Percentiles rank a stretch among this genome's conserved stretches.
Evolutionary conservation across 306 rosid species (phyloP).

Genomic region (Vigna radiata): DNA sequence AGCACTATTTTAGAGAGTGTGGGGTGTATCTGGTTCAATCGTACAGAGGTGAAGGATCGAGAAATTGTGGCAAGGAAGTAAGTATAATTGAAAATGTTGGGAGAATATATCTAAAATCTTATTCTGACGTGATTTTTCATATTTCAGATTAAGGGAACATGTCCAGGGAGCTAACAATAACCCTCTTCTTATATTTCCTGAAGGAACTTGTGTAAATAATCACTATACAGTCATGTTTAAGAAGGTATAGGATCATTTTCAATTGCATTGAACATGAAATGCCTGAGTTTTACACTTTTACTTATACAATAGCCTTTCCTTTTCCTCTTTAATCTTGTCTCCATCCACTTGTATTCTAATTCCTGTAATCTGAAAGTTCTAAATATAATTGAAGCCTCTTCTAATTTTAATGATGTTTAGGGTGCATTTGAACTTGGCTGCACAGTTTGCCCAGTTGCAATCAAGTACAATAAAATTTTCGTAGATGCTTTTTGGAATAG

Average conservation of each 20-base stretch:
- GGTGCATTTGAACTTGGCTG: conserved; percentile 96
- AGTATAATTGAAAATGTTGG: conserved; percentile 43
- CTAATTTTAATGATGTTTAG: conserved; percentile 48
- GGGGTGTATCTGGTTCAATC: conserved; percentile 91
- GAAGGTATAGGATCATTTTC: conserved; percentile 57
- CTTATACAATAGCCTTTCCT: not conserved
- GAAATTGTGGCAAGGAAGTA: conserved; percentile 85
- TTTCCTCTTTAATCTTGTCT: not conserved
- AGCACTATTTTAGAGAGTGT: conserved; percentile 87
- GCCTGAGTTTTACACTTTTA: conserved; percentile 8
- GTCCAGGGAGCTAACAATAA: conserved; percentile 75
- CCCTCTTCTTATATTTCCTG: conserved; percentile 91
- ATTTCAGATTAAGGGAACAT: conserved; percentile 78
- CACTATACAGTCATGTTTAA: conserved; percentile 93
- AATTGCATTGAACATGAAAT: not conserved
- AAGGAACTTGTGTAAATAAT: conserved; percentile 92
- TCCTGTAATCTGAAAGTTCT: not conserved
- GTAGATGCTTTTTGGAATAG: conserved; percentile 97
- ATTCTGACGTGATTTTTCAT: conserved; percentile 24
- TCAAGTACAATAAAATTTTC: conserved; percentile 86
- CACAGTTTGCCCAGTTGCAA: conserved; percentile 84
- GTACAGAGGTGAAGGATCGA: conserved; percentile 80
- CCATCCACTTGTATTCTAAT: not conserved
- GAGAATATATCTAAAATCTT: conserved; percentile 8
- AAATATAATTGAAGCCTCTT: conserved; percentile 14